A percentile compares a stretch with the other conserved stretches of the same genome.
phyloP scores from a whole-genome alignment of 2,329 filamentous ascomycete species.

The Beauveria asiatica region DNA sequence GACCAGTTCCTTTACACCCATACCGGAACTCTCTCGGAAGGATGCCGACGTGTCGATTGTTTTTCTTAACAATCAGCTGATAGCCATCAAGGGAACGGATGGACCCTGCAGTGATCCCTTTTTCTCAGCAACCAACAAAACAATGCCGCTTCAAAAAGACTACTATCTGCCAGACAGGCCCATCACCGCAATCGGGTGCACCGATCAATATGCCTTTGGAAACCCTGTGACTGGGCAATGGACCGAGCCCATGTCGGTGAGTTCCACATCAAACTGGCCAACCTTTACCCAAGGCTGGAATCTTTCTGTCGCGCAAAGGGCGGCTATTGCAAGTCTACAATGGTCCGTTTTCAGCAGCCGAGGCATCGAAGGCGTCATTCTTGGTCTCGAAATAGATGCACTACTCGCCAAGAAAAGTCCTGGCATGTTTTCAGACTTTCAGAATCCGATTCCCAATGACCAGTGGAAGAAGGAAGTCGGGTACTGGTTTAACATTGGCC shows the following conservation, averaged over 20 bases:
- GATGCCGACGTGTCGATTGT: slow-evolving; percentile 11
- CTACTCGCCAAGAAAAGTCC: slow-evolving; percentile 6
- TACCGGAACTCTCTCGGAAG: not conserved
- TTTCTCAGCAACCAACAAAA: slow-evolving; percentile 5
- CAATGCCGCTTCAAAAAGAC: not conserved
- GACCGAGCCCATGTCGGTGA: not conserved
- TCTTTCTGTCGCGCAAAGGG: not conserved
- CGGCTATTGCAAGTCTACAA: not conserved
- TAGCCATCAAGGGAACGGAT: slow-evolving; percentile 4
- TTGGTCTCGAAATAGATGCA: not conserved
- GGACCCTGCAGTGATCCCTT: slow-evolving; percentile 8
- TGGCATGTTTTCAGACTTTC: not conserved
- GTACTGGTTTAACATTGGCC: slow-evolving; percentile 12
- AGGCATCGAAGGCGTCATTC: not conserved
- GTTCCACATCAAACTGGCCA: not conserved
- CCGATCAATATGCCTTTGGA: slow-evolving; percentile 10
- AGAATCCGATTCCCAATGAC: slow-evolving; percentile 8
- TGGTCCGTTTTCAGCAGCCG: not conserved
- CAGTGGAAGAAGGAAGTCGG: slow-evolving; percentile 12
- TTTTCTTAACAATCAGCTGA: slow-evolving; percentile 9
- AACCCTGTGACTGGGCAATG: not conserved
- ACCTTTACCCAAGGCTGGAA: not conserved
- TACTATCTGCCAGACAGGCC: slow-evolving; percentile 9
- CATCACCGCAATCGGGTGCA: slow-evolving; percentile 9
- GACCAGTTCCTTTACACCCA: not conserved